Evolutionary conservation across 352 stramenopile genomes (phyloP).

Genomic region (Globisporangium abappressorium): DNA sequence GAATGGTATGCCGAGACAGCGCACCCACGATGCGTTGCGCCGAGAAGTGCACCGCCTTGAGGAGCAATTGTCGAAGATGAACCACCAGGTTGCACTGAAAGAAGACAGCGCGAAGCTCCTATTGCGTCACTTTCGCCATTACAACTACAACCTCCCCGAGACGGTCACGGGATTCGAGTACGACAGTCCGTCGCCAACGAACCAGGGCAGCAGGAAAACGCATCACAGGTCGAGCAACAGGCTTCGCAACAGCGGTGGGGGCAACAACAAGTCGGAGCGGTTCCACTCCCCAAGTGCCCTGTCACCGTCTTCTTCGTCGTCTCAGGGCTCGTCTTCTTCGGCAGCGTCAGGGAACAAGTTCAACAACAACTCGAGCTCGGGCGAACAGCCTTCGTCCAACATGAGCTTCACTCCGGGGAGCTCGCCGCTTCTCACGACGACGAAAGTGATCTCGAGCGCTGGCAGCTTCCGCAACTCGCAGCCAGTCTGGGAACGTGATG

Average conservation of each 20-base stretch:
- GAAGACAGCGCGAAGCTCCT: slow-evolving; percentile 55
- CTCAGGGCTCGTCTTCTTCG: slow-evolving; percentile 17
- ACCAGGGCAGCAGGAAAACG: slow-evolving; percentile 12
- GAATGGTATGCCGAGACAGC: slow-evolving; percentile 5
- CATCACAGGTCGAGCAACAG: slow-evolving; percentile 13
- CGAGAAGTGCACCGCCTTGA: slow-evolving; percentile 56
- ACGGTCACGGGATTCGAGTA: slow-evolving; percentile 42
- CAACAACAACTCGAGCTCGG: slow-evolving; percentile 9
- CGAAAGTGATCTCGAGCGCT: slow-evolving; percentile 60
- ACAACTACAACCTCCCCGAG: slow-evolving; percentile 83
- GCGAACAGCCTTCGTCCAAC: slow-evolving; percentile 26
- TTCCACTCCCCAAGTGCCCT: slow-evolving; percentile 19
- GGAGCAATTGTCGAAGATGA: slow-evolving; percentile 54
- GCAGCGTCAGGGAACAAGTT: slow-evolving; percentile 11
- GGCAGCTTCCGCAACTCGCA: slow-evolving; percentile 69
- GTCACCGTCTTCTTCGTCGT: slow-evolving; percentile 24
- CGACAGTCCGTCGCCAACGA: slow-evolving; percentile 42
- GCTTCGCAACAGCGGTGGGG: slow-evolving; percentile 10
- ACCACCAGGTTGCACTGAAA: slow-evolving; percentile 62
- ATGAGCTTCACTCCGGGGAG: slow-evolving; percentile 56
- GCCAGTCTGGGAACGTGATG: slow-evolving; percentile 81
- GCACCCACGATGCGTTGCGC: slow-evolving; percentile 49
- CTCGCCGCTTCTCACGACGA: slow-evolving; percentile 57
- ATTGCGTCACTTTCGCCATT: slow-evolving; percentile 66
- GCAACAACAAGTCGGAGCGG: slow-evolving; percentile 17